Percentiles rank a stretch among this genome's conserved stretches.
Conservation (phyloP, 1,139 yeast species). For the Debaryomyces udenii region DNA sequence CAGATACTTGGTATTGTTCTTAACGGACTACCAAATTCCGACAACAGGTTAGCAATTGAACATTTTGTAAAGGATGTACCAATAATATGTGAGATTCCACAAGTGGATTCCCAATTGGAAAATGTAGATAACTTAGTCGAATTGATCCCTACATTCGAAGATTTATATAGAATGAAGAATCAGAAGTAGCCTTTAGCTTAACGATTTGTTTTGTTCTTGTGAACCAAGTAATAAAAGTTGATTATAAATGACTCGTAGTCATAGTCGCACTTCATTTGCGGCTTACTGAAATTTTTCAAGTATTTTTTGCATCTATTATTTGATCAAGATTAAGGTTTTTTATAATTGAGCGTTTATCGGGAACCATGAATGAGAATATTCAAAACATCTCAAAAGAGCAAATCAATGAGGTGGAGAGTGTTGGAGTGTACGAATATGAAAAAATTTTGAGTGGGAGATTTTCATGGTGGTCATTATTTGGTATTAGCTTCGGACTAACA, state of each 20-base stretch:
- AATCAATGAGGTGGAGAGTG: not conserved
- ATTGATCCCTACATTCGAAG: constrained; percentile 7
- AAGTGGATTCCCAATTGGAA: not conserved
- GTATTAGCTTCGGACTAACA: constrained; percentile 55
- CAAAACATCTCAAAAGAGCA: constrained; percentile 2
- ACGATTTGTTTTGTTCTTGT: no score
- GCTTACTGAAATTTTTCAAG: no score
- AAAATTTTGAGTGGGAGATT: constrained; percentile 1
- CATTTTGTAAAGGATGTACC: constrained; percentile 12
- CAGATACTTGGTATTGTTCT: constrained; percentile 24
- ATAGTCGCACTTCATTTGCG: not conserved
- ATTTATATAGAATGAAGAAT: not conserved
- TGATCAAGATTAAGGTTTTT: no score
- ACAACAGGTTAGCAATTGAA: constrained; percentile 22
- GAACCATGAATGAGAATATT: no score
- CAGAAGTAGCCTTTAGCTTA: no score
- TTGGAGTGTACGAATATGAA: not conserved
- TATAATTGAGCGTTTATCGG: no score
- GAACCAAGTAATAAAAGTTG: no score
- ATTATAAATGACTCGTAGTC: constrained; percentile 11
- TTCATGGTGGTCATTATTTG: constrained; percentile 28
- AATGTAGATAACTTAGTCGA: constrained; percentile 6
- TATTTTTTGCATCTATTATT: no score
- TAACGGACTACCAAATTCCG: constrained; percentile 25
- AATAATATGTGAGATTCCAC: constrained; percentile 11